Base-by-base conservation (phyloP, 306 rosid genomes). In the Ochetophila trinervis region DNA sequence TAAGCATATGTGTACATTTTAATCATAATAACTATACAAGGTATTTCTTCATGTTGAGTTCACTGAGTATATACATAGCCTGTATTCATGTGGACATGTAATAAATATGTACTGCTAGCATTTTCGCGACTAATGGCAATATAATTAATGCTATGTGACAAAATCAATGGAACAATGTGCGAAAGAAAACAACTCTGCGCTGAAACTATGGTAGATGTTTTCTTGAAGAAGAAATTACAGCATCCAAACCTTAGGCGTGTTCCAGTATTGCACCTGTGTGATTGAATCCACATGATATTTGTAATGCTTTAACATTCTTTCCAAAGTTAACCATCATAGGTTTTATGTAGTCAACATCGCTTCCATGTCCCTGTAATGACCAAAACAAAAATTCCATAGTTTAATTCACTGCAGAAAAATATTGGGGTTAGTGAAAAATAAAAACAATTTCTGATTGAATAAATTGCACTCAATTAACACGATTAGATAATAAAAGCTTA, bases 251-350 rank as follows among this genome's bases (percentile, higher is more conserved):
- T 80, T 73, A 87, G 20, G 64, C 34, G 77, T 82, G 80, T 71
- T 85, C 95, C 52, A 92, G 75, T 73, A 92, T 76, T 62, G 95
- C 95, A 70, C 91, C 98, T 15, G 92, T 92, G 81, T 92, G 98
- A 80, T 92, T 92, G 91, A 92, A 92, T 50, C 98, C 98, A n/a
- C 96, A 87, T 11, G 96, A 92, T 69, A 89, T 74, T 71, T 89
- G 91, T 62, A 92, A 67, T 35, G 93, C 95, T 72, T 81, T 83
- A 72, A 82, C 80, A 53, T 82, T 78, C 57, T 77, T 78, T 69
- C 83, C 85, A 15, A 92, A 57, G 53, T 58, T 56, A 69, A 92
- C 81, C 85, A 64, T 80, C 9, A 83, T 59, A 37, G 98, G 98
- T 62, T 76, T 78, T 75, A 89, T 75, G 55, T 59, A 75, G 87